Evolutionary conservation across 345 rosid species (phyloP), one percentile per base, ranked within the genome.

Genomic region (Turritis glabra): DNA sequence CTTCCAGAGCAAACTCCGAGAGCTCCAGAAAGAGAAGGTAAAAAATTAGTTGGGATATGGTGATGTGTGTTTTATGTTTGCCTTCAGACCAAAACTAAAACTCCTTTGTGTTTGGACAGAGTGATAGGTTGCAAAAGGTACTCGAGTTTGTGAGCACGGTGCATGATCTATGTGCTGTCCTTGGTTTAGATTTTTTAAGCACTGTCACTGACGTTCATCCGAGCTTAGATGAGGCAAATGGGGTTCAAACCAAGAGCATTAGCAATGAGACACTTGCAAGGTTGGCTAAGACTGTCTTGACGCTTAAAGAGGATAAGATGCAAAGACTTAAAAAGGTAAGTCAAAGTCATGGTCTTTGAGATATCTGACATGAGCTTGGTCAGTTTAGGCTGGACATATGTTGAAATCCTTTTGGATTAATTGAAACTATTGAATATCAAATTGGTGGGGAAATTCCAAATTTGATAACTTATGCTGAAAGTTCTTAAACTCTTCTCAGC

Each of bases 1-100:
- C 81, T 89, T 80, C 85, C 86, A 90, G 18, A 81, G 78, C 38
- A 88, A 82, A 54, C 92, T 95, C 80, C 96, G 84, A 79, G 97
- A 92, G 80, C 98, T 92, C 56, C 91, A 95, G 67, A 90, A 86
- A 71, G 99, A 95, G 83, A 95, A 92, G 96, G 99, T 90, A 78
- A 69, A 22, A 0, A 23, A 56, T 63, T 5, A 2, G 43, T 64
- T 46, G 35, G 3, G 17, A 15, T 18, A 29, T 41, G n/a, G 46
- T 15, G 8, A 21, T 64, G 2, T 50, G 32, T 65, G 30, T 8
- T 2, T 2, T 25, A 1, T 63, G 46, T 55, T 77, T 30, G 15
- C 37, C 21, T 32, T 71, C 19, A 44, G 53, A 64, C 17, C 7
- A 27, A 10, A 48, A 29, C 56, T 79, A 51, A 67, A 27, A 64